These are phyloP conservation scores for Leonotis leonurus DNA, from an alignment of 257 asterid genomes.

Conservation along the genomic window DNA sequence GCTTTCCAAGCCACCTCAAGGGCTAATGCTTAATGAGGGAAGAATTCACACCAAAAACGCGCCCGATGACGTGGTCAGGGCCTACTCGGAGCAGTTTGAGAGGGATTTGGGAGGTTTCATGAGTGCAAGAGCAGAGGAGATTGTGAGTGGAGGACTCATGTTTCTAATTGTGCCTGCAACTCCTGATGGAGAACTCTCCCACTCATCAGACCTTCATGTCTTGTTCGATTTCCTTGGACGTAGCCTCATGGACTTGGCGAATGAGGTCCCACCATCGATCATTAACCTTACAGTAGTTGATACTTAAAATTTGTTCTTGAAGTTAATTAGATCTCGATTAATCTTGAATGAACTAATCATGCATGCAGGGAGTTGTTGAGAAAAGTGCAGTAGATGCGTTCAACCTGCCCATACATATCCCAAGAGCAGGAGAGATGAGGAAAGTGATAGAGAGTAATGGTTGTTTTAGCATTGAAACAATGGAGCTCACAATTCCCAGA, in stretches of 20 bases:
- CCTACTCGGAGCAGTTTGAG: slow-evolving; percentile 24
- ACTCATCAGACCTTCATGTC: neutral
- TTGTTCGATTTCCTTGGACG: slow-evolving; percentile 2
- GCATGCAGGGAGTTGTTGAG: slow-evolving; percentile 22
- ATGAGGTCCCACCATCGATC: no score
- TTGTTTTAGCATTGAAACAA: slow-evolving; percentile 17
- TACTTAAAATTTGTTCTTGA: no score
- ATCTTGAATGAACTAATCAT: no score
- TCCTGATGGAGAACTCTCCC: neutral
- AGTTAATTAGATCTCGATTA: no score
- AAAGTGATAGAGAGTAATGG: slow-evolving; percentile 18
- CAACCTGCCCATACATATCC: slow-evolving; percentile 15
- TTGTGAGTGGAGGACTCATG: slow-evolving; percentile 27
- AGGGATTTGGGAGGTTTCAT: slow-evolving; percentile 25
- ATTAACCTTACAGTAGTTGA: no score
- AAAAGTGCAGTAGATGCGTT: slow-evolving; percentile 20
- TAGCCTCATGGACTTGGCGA: slow-evolving; percentile 24
- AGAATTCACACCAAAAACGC: slow-evolving; percentile 16
- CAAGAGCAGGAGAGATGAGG: slow-evolving; percentile 7
- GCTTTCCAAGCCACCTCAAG: slow-evolving; percentile 13
- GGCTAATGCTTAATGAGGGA: slow-evolving; percentile 2
- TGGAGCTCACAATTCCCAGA: no score
- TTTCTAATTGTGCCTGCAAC: slow-evolving; percentile 3
- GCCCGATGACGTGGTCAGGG: neutral
- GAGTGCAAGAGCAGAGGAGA: slow-evolving; percentile 29